Conservation (phyloP, 768 basidiomycete genomes). For the Sarcodon sp. region DNA sequence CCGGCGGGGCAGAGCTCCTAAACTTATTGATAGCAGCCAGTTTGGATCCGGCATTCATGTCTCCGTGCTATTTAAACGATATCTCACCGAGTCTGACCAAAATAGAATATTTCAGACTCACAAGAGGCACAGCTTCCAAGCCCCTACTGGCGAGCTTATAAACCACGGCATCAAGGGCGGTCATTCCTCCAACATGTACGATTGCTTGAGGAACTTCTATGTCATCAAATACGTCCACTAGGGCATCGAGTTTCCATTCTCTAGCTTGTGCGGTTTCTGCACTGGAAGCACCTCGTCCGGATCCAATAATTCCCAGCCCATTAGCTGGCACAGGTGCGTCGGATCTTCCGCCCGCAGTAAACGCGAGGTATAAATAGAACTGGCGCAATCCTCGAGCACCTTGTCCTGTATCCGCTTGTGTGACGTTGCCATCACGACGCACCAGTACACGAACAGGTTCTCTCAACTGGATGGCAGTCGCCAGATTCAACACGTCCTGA, state of each 20-base stretch:
- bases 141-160: slow-evolving; percentile 82
- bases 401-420: slow-evolving; percentile 54
- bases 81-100: neutral
- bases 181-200: slow-evolving; percentile 84
- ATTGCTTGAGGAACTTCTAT: slow-evolving; percentile 70
- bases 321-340: slow-evolving; percentile 28
- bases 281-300: slow-evolving; percentile 71
- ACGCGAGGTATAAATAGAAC: slow-evolving; percentile 92
- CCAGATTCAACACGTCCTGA: slow-evolving; percentile 94
- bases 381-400: slow-evolving; percentile 81
- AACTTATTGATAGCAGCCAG: slow-evolving; percentile 79
- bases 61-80: slow-evolving; percentile 55
- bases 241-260: slow-evolving; percentile 91
- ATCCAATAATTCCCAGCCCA: slow-evolving; percentile 85
- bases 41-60: slow-evolving; percentile 80
- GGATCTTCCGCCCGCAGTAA: slow-evolving; percentile 73
- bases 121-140: slow-evolving; percentile 80
- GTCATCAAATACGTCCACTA: slow-evolving; percentile 84
- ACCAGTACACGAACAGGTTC: slow-evolving; percentile 98
- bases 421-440: slow-evolving; percentile 76
- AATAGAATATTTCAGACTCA: slow-evolving; percentile 24
- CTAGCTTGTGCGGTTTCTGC: slow-evolving; percentile 78
- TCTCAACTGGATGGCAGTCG: slow-evolving; percentile 82
- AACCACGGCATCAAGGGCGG: slow-evolving; percentile 75
- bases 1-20: slow-evolving; percentile 39